These are phyloP conservation scores for Chlorella sp. DNA, from an alignment of 139 green algal species.

Conservation along the genomic window DNA sequence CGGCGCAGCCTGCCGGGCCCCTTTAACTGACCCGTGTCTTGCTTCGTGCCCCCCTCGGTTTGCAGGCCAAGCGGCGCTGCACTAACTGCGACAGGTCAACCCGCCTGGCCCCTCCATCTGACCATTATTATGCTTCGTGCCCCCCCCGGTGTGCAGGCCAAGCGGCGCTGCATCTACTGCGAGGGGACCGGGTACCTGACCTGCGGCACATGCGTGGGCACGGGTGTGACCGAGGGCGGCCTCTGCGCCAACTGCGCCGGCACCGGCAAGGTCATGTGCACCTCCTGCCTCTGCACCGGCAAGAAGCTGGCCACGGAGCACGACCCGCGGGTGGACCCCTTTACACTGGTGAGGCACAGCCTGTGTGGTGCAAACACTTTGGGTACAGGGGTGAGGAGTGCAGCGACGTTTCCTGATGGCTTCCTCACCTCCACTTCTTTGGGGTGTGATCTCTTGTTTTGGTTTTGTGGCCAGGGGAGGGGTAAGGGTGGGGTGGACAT, in stretches of 20 bases:
- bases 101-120: conserved; percentile 92
- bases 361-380: too few relatives aligned
- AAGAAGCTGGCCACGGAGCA: conserved; percentile 95
- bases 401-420: too few relatives aligned
- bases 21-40: too few relatives aligned
- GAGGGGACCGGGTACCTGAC: conserved; percentile 91
- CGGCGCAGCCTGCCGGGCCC: conserved; percentile 90
- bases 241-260: conserved; percentile 77
- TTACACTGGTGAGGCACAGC: conserved; percentile 55
- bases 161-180: conserved; percentile 83
- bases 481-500: too few relatives aligned
- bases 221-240: conserved; percentile 46
- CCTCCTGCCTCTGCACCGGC: conserved; percentile 94
- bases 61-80: conserved; percentile 75
- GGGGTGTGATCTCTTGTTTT: too few relatives aligned
- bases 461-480: too few relatives aligned
- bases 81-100: conserved; percentile 87
- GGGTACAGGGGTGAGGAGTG: too few relatives aligned
- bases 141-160: conserved; percentile 51
- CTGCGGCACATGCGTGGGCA: conserved; percentile 88
- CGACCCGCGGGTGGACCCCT: conserved; percentile 92
- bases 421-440: too few relatives aligned
- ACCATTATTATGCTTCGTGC: too few relatives aligned
- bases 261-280: conserved; percentile 98
- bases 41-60: neutral